phyloP scores from a whole-genome alignment of 2,329 filamentous ascomycete species.

The Leptographium lundbergii region DNA sequence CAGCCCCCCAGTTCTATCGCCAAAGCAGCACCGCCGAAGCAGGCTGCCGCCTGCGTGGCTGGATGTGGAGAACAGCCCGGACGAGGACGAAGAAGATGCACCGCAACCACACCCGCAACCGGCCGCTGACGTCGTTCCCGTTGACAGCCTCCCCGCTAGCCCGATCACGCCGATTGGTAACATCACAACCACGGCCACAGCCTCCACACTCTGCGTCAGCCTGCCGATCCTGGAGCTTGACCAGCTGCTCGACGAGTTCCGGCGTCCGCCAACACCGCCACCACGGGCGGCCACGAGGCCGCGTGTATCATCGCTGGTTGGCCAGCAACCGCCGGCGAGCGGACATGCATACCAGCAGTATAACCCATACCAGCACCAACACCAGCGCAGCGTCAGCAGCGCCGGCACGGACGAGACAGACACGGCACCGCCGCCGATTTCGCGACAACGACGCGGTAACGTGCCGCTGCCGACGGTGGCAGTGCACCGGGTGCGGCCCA shows the following conservation, averaged over 20 bases:
- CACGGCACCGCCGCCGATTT: background rate
- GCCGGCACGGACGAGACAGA: background rate
- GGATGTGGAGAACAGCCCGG: background rate
- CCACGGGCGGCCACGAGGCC: constrained; percentile 12
- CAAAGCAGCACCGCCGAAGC: background rate
- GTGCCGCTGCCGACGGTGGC: background rate
- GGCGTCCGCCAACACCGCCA: constrained; percentile 17
- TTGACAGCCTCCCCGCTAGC: background rate
- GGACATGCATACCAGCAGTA: background rate
- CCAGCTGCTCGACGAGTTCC: constrained; percentile 18
- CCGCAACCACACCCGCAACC: background rate
- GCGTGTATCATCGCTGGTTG: background rate
- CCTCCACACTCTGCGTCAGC: background rate
- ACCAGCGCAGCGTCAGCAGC: background rate
- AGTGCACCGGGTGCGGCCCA: background rate
- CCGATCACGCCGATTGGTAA: constrained; percentile 1
- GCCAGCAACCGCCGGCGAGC: background rate
- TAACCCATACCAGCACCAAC: background rate
- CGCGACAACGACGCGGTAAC: background rate
- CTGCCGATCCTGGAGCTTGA: constrained; percentile 19
- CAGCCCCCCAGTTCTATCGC: constrained; percentile 6
- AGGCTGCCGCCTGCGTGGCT: background rate
- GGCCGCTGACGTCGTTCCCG: no score
- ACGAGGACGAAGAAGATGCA: background rate
- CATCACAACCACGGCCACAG: background rate